Conservation (phyloP, 2,329 filamentous ascomycete species). For the Fusarium sp. region DNA sequence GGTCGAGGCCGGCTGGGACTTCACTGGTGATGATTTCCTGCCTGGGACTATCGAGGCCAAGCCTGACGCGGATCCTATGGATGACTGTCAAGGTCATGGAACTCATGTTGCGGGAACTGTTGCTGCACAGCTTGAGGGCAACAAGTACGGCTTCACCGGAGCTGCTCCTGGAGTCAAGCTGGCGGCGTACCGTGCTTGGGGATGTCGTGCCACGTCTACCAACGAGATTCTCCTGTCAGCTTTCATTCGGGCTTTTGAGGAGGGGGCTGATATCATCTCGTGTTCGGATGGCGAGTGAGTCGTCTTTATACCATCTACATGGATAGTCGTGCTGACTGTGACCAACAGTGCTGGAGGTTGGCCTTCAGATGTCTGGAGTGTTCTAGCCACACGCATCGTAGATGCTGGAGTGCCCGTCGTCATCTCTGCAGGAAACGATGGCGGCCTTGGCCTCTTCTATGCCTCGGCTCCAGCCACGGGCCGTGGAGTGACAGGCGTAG, state of each 20-base stretch:
- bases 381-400: neutral
- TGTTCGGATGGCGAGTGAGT: neutral
- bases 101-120: slow-evolving; percentile 70
- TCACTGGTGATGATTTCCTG: slow-evolving; percentile 63
- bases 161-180: slow-evolving; percentile 66
- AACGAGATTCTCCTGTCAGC: slow-evolving; percentile 67
- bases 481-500: neutral
- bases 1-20: slow-evolving; percentile 65
- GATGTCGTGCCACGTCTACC: slow-evolving; percentile 17
- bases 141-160: slow-evolving; percentile 62
- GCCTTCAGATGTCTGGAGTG: neutral
- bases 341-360: neutral
- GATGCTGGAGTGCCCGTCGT: slow-evolving; percentile 1
- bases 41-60: neutral
- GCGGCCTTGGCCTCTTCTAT: neutral
- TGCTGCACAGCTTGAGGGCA: slow-evolving; percentile 61
- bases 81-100: slow-evolving; percentile 64
- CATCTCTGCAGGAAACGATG: neutral
- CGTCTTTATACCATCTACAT: neutral
- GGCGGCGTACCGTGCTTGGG: slow-evolving; percentile 57
- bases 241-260: slow-evolving; percentile 67
- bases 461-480: neutral
- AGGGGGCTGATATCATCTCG: slow-evolving; percentile 65
- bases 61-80: slow-evolving; percentile 57
- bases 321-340: neutral